Conservation (phyloP, 768 basidiomycete species). For the Hygrophorus pudorinus region DNA sequence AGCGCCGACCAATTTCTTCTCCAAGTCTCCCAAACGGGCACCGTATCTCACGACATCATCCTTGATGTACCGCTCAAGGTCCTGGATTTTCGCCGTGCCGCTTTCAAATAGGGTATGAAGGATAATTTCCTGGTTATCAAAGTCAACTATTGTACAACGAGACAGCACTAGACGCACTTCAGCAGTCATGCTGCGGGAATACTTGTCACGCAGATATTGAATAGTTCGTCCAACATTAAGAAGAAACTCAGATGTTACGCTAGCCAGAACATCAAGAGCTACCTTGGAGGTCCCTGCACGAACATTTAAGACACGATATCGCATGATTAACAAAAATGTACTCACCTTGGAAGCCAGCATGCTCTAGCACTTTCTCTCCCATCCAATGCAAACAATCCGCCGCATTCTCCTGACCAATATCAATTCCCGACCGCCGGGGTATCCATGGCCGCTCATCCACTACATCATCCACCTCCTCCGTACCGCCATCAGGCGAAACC, state of each 20-base stretch:
- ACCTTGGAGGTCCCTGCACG: constrained; percentile 58
- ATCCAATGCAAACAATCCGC: constrained; percentile 63
- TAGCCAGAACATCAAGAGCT: constrained; percentile 67
- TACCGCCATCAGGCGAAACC: constrained; percentile 14
- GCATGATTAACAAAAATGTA: constrained; percentile 7
- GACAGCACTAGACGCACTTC: constrained; percentile 47
- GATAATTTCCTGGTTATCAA: constrained; percentile 70
- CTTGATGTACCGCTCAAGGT: constrained; percentile 78
- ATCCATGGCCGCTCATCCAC: constrained; percentile 60
- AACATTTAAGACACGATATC: neutral
- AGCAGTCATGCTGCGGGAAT: constrained; percentile 66
- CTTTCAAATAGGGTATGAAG: constrained; percentile 87
- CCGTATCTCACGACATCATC: constrained; percentile 87
- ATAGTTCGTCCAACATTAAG: constrained; percentile 83
- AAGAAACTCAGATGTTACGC: constrained; percentile 74
- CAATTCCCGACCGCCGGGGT: constrained; percentile 25
- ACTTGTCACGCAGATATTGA: constrained; percentile 72
- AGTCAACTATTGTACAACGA: constrained; percentile 4
- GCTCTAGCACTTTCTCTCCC: constrained; percentile 72
- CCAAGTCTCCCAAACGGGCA: constrained; percentile 61
- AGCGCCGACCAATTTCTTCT: constrained; percentile 77
- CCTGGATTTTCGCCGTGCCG: constrained; percentile 65
- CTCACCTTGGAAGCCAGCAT: constrained; percentile 87
- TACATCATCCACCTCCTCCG: constrained; percentile 20
- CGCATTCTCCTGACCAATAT: constrained; percentile 52